phyloP scores from a whole-genome alignment of 441 rosid genomes.

The Euphorbia celastroides region DNA sequence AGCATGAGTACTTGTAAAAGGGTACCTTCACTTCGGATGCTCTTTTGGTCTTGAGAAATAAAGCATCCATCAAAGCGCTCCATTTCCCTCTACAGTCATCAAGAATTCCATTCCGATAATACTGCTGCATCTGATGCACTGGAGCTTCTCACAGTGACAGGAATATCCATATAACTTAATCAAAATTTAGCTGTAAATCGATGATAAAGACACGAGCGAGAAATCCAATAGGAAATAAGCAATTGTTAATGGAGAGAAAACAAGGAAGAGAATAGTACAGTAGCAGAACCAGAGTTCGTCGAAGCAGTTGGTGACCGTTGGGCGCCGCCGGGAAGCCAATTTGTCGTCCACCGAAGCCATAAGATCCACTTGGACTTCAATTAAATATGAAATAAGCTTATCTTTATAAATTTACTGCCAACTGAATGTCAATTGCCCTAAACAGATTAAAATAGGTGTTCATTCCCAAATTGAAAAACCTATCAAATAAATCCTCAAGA shows the following conservation, averaged over 20 bases:
- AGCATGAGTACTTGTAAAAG: slow-evolving; percentile 1
- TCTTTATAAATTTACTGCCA: no score
- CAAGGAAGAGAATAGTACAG: slow-evolving; percentile 33
- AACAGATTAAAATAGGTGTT: no score
- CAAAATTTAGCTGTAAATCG: not conserved
- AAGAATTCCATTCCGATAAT: slow-evolving; percentile 58
- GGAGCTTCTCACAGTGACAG: slow-evolving; percentile 47
- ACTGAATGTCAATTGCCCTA: no score
- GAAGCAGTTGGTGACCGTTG: slow-evolving; percentile 55
- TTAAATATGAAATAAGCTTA: no score
- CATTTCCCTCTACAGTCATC: slow-evolving; percentile 67
- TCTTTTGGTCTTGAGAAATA: slow-evolving; percentile 59
- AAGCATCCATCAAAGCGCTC: slow-evolving; percentile 59
- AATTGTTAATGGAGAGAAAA: no score
- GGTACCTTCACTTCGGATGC: slow-evolving; percentile 57
- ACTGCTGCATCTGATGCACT: slow-evolving; percentile 84
- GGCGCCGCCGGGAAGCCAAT: slow-evolving; percentile 26
- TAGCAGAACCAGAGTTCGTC: slow-evolving; percentile 90
- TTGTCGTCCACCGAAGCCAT: slow-evolving; percentile 44
- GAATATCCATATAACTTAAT: no score
- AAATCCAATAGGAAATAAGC: not conserved
- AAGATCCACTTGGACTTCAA: no score
- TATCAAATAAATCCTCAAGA: no score
- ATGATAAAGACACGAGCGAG: not conserved
- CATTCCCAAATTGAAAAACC: no score